A percentile compares a stretch with the other conserved stretches of the same genome.
Evolutionary conservation across 495 filamentous ascomycete genomes (phyloP).

Genomic region (Penicillium canariense): DNA sequence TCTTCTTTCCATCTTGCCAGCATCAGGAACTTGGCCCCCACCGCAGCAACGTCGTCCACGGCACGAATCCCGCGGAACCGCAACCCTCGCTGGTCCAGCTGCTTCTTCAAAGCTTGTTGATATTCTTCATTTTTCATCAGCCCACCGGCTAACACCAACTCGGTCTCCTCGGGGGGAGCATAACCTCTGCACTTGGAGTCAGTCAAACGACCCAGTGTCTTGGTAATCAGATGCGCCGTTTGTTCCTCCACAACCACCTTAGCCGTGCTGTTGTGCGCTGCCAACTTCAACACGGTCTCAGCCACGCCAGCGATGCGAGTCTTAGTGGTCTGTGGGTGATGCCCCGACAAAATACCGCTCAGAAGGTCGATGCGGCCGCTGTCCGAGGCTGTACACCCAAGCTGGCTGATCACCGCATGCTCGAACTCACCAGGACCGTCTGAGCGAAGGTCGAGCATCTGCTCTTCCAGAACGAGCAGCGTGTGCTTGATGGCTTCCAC

Average conservation of each 20-base stretch:
- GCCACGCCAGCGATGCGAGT: slow-evolving; percentile 25
- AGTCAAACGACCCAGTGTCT: slow-evolving; percentile 20
- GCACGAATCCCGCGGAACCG: slow-evolving; percentile 11
- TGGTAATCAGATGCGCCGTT: slow-evolving; percentile 16
- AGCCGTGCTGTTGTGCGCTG: slow-evolving; percentile 10
- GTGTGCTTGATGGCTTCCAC: slow-evolving; percentile 29
- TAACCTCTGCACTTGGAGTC: slow-evolving; percentile 17
- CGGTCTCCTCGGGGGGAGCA: slow-evolving; percentile 10
- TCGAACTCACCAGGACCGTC: slow-evolving; percentile 11
- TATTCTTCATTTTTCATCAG: slow-evolving; percentile 25
- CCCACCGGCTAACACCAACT: slow-evolving; percentile 27
- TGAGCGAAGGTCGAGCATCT: slow-evolving; percentile 7
- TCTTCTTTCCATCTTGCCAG: too few species aligned
- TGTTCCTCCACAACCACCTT: slow-evolving; percentile 19
- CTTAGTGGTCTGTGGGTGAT: slow-evolving; percentile 14
- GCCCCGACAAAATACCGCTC: slow-evolving; percentile 17
- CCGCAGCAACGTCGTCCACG: slow-evolving; percentile 17
- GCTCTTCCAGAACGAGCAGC: slow-evolving; percentile 21
- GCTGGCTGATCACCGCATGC: slow-evolving; percentile 12
- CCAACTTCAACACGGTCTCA: slow-evolving; percentile 17
- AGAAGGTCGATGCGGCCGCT: slow-evolving; percentile 19
- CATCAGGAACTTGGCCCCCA: background rate
- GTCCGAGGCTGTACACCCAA: slow-evolving; percentile 3
- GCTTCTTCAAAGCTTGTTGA: slow-evolving; percentile 6
- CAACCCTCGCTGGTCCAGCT: slow-evolving; percentile 7